These are phyloP conservation scores for Pichia ethanolica DNA, from an alignment of 805 yeast species.

Conservation along the genomic window DNA sequence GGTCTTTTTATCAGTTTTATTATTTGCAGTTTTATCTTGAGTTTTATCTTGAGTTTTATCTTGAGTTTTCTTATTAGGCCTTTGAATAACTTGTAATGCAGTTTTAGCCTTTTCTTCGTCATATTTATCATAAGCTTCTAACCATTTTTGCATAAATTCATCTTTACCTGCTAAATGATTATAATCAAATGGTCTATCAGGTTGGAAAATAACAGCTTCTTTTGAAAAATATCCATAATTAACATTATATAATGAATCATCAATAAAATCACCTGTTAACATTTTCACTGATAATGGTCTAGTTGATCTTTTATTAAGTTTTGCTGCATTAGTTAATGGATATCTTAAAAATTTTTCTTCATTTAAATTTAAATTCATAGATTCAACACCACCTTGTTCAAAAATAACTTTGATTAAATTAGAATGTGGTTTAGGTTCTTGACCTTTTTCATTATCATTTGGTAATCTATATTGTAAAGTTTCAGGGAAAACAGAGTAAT, in stretches of 20 bases:
- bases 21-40: neutral
- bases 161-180: constrained; percentile 52
- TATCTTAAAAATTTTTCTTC: constrained; percentile 32
- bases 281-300: constrained; percentile 61
- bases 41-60: neutral
- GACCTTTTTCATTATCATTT: constrained; percentile 13
- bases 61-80: constrained; percentile 2
- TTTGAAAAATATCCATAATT: constrained; percentile 74
- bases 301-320: constrained; percentile 29
- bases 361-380: constrained; percentile 27
- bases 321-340: constrained; percentile 34
- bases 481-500: constrained; percentile 28
- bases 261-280: constrained; percentile 75
- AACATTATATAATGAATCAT: constrained; percentile 77
- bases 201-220: constrained; percentile 71
- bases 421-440: constrained; percentile 16
- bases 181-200: constrained; percentile 58
- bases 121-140: constrained; percentile 49
- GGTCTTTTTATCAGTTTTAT: no score
- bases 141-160: constrained; percentile 65
- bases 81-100: constrained; percentile 12
- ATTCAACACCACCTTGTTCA: constrained; percentile 31
- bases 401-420: constrained; percentile 21
- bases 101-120: constrained; percentile 27
- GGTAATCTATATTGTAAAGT: constrained; percentile 26